Conservation (phyloP, 2,329 filamentous ascomycete genomes). For the Hymenoscyphus repandus region DNA sequence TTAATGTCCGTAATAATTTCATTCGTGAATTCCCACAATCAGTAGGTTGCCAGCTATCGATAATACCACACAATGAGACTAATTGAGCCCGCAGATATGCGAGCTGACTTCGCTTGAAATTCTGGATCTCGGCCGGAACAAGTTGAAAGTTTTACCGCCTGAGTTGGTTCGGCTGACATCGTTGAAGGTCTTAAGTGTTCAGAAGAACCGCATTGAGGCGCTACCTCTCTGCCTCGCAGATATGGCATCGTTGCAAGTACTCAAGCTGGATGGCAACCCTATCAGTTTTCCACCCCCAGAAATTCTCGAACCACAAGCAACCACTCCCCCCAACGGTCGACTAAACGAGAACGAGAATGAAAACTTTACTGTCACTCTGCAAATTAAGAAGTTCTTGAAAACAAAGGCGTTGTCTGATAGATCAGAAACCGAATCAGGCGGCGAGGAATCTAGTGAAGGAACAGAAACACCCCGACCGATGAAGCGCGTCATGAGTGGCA, state of each 20-base stretch:
- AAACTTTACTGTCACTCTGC: conserved; percentile 53
- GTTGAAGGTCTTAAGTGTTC: conserved; percentile 82
- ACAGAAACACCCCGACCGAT: conserved; percentile 71
- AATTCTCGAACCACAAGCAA: conserved; percentile 54
- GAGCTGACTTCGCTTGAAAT: conserved; percentile 85
- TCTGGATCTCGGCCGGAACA: conserved; percentile 85
- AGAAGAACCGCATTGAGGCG: conserved; percentile 80
- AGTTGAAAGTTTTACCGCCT: conserved; percentile 69
- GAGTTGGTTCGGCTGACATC: conserved; percentile 78
- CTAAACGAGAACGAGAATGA: conserved; percentile 55
- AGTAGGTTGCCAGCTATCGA: conserved; percentile 39
- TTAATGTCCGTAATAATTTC: conserved; percentile 74
- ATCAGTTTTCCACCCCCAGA: conserved; percentile 73
- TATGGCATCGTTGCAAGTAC: conserved; percentile 81
- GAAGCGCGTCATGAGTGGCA: conserved; percentile 57
- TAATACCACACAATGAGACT: conserved; percentile 4
- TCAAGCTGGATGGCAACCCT: conserved; percentile 87
- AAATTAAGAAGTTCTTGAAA: conserved; percentile 57
- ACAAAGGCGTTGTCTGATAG: conserved; percentile 43
- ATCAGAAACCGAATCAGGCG: conserved; percentile 50
- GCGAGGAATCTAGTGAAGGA: conserved; percentile 64
- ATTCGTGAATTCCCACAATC: conserved; percentile 62
- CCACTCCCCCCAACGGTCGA: conserved; percentile 51
- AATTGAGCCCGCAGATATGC: conserved; percentile 58
- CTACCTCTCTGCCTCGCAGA: conserved; percentile 80